Percentiles rank a stretch among this genome's conserved stretches.
Conservation (phyloP, 805 yeast species). For the Yamadazyma tumulicola region DNA sequence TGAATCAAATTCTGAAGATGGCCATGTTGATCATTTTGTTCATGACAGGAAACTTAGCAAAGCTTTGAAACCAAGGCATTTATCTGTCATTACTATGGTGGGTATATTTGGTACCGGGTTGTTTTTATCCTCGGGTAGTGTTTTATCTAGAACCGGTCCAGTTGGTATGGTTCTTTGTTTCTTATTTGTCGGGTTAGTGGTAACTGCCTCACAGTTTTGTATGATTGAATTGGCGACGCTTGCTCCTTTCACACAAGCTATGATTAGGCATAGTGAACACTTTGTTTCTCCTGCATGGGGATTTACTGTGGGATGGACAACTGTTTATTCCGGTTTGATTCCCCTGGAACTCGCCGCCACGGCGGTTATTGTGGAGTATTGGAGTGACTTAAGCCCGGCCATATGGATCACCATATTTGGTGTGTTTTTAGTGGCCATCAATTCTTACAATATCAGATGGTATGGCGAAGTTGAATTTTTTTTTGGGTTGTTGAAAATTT, state of each 20-base stretch:
- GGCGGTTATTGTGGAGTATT: constrained; percentile 42
- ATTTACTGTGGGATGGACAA: constrained; percentile 46
- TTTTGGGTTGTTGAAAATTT: constrained; percentile 21
- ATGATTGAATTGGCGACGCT: constrained; percentile 36
- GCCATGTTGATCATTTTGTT: constrained; percentile 11
- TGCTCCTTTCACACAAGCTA: constrained; percentile 36
- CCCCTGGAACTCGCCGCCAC: constrained; percentile 47
- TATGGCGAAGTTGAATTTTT: constrained; percentile 28
- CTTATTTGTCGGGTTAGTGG: constrained; percentile 40
- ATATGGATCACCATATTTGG: constrained; percentile 44
- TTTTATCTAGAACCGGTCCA: constrained; percentile 40
- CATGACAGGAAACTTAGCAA: constrained; percentile 14
- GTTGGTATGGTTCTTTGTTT: constrained; percentile 50
- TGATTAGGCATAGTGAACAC: constrained; percentile 32
- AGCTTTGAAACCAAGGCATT: constrained; percentile 17
- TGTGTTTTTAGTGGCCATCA: constrained; percentile 29
- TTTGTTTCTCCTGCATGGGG: constrained; percentile 42
- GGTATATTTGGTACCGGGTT: constrained; percentile 47
- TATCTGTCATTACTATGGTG: constrained; percentile 20
- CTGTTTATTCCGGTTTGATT: constrained; percentile 27
- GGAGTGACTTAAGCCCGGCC: constrained; percentile 44
- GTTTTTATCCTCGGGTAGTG: constrained; percentile 51
- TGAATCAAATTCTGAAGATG: neutral
- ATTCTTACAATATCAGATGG: constrained; percentile 35
- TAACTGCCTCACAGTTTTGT: constrained; percentile 37